Conservation (phyloP, 768 basidiomycete genomes). For the Crucibulum laeve region DNA sequence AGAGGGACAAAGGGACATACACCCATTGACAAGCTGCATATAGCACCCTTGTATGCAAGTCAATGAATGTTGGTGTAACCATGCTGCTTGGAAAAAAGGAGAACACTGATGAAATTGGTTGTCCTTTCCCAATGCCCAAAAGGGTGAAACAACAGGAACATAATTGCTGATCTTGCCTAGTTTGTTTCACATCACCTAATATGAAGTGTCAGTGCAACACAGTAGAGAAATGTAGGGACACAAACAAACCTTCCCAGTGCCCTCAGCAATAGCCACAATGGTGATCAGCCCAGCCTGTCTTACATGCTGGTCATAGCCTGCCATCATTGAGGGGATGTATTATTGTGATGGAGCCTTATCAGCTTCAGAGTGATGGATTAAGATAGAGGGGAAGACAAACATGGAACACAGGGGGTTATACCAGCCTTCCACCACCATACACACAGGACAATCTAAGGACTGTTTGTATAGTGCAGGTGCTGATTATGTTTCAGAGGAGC, state of each 20-base stretch:
- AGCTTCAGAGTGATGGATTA: neutral
- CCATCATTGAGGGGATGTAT: constrained; percentile 79
- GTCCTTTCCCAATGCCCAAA: neutral
- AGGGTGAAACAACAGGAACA: constrained; percentile 17
- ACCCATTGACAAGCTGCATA: constrained; percentile 85
- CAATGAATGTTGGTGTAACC: constrained; percentile 72
- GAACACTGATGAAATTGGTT: neutral
- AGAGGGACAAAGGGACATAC: constrained; percentile 35
- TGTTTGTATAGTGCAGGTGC: constrained; percentile 81
- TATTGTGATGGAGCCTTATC: constrained; percentile 14
- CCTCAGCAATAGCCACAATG: constrained; percentile 82
- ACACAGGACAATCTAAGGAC: constrained; percentile 74
- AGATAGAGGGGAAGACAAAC: constrained; percentile 12
- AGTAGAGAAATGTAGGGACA: too few species aligned
- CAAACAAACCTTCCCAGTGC: constrained; percentile 74
- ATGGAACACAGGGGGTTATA: constrained; percentile 77
- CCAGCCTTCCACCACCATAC: constrained; percentile 70
- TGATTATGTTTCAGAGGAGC: constrained; percentile 52
- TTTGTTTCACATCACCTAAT: constrained; percentile 77
- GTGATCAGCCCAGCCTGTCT: constrained; percentile 86
- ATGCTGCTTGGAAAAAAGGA: constrained; percentile 38
- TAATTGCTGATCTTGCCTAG: constrained; percentile 80
- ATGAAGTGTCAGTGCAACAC: too few species aligned
- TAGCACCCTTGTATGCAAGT: constrained; percentile 73
- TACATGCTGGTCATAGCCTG: constrained; percentile 77